A percentile compares a stretch with the other conserved stretches of the same genome.
phyloP scores from a whole-genome alignment of 2,329 filamentous ascomycete genomes.

The Sclerotinia spermophila region DNA sequence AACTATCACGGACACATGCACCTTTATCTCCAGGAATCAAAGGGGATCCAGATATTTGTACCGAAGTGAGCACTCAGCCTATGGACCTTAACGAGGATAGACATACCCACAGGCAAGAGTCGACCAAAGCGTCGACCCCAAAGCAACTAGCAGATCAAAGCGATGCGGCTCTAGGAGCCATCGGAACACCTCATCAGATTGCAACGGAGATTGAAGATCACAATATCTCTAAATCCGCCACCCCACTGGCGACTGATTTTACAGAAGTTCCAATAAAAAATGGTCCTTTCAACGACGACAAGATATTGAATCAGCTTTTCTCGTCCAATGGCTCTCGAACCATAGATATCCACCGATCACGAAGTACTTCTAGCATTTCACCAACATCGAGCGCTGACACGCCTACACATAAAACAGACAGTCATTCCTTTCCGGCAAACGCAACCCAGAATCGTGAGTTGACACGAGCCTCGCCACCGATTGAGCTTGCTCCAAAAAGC shows the following conservation, averaged over 20 bases:
- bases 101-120: no score
- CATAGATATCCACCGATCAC: neutral
- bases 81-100: neutral
- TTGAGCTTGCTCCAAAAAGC: neutral
- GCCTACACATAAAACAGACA: neutral
- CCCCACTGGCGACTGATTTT: neutral
- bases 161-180: neutral
- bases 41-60: neutral
- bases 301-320: neutral
- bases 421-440: no score
- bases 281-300: neutral
- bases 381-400: neutral
- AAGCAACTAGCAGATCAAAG: neutral
- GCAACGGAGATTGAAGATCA: neutral
- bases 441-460: neutral
- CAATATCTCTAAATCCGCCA: neutral
- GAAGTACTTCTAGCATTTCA: neutral
- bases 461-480: neutral
- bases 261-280: neutral
- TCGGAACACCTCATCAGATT: neutral
- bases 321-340: neutral
- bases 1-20: neutral
- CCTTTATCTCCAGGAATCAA: neutral
- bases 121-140: neutral
- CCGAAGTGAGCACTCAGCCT: neutral